phyloP scores from a whole-genome alignment of 129 eudicot species.

The Pulicaria dysenterica region DNA sequence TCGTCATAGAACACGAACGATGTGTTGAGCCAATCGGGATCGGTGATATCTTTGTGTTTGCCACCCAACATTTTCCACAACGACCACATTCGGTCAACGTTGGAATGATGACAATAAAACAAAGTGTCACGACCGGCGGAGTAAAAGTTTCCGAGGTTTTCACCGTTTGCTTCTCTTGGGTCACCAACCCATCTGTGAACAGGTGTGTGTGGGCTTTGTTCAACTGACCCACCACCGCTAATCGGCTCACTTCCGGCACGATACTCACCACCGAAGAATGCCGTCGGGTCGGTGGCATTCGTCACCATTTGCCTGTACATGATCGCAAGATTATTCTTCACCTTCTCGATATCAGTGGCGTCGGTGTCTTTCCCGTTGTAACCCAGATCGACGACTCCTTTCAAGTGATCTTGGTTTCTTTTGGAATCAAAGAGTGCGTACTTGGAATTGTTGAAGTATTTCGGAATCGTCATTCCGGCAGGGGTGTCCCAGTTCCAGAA shows the following conservation, averaged over 20 bases:
- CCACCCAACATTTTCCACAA: constrained; percentile 42
- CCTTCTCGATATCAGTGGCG: constrained; percentile 1
- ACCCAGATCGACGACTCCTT: constrained; percentile 32
- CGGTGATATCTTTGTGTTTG: constrained; percentile 36
- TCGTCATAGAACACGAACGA: constrained; percentile 57
- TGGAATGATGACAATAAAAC: constrained; percentile 51
- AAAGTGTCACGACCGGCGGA: constrained; percentile 53
- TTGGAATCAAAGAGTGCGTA: constrained; percentile 45
- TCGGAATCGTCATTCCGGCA: constrained; percentile 48
- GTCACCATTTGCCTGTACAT: constrained; percentile 57
- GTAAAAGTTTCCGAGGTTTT: constrained; percentile 48
- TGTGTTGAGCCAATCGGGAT: constrained; percentile 51
- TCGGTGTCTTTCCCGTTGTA: constrained; percentile 10
- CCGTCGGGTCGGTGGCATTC: constrained; percentile 21
- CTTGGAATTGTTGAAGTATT: constrained; percentile 26
- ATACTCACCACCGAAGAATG: constrained; percentile 43
- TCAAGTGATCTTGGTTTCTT: constrained; percentile 42
- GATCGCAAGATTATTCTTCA: constrained; percentile 33
- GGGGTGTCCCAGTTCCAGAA: constrained; percentile 63
- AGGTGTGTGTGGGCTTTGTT: constrained; percentile 41
- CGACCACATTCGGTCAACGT: constrained; percentile 56
- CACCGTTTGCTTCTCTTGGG: constrained; percentile 37
- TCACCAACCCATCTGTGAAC: constrained; percentile 52
- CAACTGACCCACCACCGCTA: constrained; percentile 41
- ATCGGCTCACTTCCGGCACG: constrained; percentile 33